Base-by-base conservation (phyloP, 1,139 yeast genomes). In the Kodamaea sp. region DNA sequence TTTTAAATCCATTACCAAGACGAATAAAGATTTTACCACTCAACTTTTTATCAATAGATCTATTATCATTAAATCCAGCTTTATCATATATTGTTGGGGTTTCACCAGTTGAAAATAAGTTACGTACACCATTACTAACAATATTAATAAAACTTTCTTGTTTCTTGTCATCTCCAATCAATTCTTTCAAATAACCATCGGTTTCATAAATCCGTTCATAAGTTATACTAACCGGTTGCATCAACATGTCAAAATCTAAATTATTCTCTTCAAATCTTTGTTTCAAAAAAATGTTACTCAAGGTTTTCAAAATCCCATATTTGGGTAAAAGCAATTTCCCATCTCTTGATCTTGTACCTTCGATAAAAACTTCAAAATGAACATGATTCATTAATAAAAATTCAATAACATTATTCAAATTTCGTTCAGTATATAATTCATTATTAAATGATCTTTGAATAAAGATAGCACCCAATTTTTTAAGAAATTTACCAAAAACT, bases 171-270 rank as follows among this genome's bases (percentile, higher is more conserved):
- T 68, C 66, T 12, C 86, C 86, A 42, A 77, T 66, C 42, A 80
- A 65, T 54, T 80, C 86, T 33, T 74, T 70, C 36, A 79, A 75
- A 52, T 79, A 80, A 4, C 81, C 74, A 50, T 79, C 84, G 6
- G 82, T 75, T 54, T 80, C 86, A 39, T 79, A 78, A n/a, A 79
- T 79, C 46, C 82, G 69, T 57, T 80, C 86, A 51, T 80, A 80
- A 40, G 80, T 79, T 20, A 82, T 77, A 15, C 82, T 67, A 4
- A 80, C 67, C 0, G 86, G 86, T 44, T 76, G 78, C 34, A 80
- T 61, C 58, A 64, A 46, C 54, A 70, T 46, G 50, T 71, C 71
- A 35, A 69, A 69, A 2, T 70, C 59, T 9, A 63, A 48, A 45
- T 75, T 78, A n/a, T 67, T 63, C 8, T 70, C 71, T 7, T 62